phyloP scores from a whole-genome alignment of 179 eudicot genomes.

The Carnegiea gigantea region DNA sequence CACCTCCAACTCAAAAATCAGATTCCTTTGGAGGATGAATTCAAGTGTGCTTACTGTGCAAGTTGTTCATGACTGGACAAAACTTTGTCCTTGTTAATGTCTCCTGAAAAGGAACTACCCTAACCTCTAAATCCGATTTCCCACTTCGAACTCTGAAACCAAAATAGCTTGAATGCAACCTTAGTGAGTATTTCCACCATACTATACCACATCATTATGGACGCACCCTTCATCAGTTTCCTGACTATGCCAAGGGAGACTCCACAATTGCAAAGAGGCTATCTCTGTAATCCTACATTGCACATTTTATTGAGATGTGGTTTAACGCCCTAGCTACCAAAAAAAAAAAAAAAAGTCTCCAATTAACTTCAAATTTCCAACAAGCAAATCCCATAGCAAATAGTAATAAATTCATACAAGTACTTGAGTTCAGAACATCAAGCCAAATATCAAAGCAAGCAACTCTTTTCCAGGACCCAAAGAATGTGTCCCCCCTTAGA shows the following conservation, averaged over 20 bases:
- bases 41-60: background rate
- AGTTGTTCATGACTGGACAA: background rate
- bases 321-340: background rate
- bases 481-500: background rate
- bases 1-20: too few species aligned
- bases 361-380: background rate
- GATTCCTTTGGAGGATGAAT: background rate
- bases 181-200: background rate
- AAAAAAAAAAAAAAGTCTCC: too few species aligned
- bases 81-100: too few species aligned
- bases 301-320: background rate
- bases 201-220: background rate
- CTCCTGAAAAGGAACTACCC: too few species aligned
- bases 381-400: background rate
- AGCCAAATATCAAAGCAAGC: conserved; percentile 3
- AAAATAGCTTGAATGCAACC: background rate
- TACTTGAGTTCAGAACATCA: conserved; percentile 3
- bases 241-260: background rate
- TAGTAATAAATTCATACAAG: background rate
- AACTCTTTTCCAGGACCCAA: background rate
- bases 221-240: background rate
- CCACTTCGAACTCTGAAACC: background rate
- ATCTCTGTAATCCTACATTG: background rate
- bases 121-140: background rate
- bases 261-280: background rate